Conservation (phyloP, 495 filamentous ascomycete species). For the Mytilinidion resinicola region DNA sequence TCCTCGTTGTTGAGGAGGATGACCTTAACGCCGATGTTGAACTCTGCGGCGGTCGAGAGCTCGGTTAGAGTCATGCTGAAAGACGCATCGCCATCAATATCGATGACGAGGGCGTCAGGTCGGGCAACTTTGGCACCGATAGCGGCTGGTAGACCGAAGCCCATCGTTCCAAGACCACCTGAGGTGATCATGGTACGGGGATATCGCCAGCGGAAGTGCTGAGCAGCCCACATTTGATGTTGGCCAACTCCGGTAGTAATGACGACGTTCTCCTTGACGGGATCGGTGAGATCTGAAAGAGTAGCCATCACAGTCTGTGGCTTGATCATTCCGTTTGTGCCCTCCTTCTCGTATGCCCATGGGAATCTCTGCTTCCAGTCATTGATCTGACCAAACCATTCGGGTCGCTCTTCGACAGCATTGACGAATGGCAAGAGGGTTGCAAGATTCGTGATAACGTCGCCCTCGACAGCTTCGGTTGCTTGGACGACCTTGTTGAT, state of each 20-base stretch:
- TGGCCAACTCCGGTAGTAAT: constrained; percentile 91
- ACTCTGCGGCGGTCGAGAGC: constrained; percentile 81
- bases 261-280: constrained; percentile 70
- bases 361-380: constrained; percentile 85
- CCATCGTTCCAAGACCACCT: constrained; percentile 92
- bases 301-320: constrained; percentile 81
- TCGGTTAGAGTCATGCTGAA: constrained; percentile 95
- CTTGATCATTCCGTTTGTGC: constrained; percentile 67
- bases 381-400: constrained; percentile 83
- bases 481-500: constrained; percentile 84
- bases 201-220: constrained; percentile 86
- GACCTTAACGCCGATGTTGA: constrained; percentile 88
- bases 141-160: constrained; percentile 83
- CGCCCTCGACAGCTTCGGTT: constrained; percentile 72
- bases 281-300: constrained; percentile 64
- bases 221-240: constrained; percentile 96
- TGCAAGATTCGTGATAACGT: constrained; percentile 63
- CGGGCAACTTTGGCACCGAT: constrained; percentile 91
- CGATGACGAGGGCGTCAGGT: constrained; percentile 79
- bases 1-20: constrained; percentile 94
- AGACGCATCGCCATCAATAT: constrained; percentile 95
- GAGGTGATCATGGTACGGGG: constrained; percentile 87
- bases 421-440: constrained; percentile 65
- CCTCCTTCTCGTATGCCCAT: constrained; percentile 68
- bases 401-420: constrained; percentile 55